Base-by-base conservation (phyloP, 352 stramenopile species). In the Globisporangium emineosum region DNA sequence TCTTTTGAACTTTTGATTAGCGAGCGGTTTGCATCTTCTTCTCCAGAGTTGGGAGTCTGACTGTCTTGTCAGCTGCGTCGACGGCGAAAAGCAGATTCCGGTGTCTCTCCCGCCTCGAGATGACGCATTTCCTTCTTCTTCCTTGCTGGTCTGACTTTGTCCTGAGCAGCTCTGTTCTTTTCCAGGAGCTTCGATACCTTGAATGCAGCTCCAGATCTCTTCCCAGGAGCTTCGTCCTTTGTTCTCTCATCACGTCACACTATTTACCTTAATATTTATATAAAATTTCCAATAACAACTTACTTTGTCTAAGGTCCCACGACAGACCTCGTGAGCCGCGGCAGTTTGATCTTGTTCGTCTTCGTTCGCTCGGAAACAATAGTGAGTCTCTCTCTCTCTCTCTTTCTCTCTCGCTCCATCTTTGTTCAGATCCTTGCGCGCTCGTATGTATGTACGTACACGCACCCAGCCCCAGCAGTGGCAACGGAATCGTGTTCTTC, bases 241-340 rank as follows among this genome's bases (percentile, higher is more conserved):
- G 21, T 8, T 45, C 30, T 25, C 30, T 40, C 19, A 25, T 30
- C 32, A 23, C 30, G 45, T 47, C 29, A 58, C 50, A 49, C 30
- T 64, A 59, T 25, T 64, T 56, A 30, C 43, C 43, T 43, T 58
- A 51, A 60, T 60, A 65, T 59, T 60, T 57, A 65, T 59, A 59
- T 42, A 59, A 58, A 47, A 21, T 47, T 58, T 45, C 23, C 59
- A 65, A 59, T 57, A 57, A 47, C 40, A 47, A 47, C 29, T 57
- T 58, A 58, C 52, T 58, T 55, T 58, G 23, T 45, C n/a, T 29
- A 43, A 25, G 30, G 37, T n/a, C 37, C 17, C 17, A 45, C n/a
- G 37, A 21, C 15, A 45, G 37, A 45, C 37, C 37, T 45, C 37
- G 19, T 5, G 37, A 45, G 15, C 37, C 15, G 37, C 5, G 37